Evolutionary conservation across 2,329 filamentous ascomycete species (phyloP), one percentile per base, ranked within the genome.

Genomic region (Verticillium tricorpus): DNA sequence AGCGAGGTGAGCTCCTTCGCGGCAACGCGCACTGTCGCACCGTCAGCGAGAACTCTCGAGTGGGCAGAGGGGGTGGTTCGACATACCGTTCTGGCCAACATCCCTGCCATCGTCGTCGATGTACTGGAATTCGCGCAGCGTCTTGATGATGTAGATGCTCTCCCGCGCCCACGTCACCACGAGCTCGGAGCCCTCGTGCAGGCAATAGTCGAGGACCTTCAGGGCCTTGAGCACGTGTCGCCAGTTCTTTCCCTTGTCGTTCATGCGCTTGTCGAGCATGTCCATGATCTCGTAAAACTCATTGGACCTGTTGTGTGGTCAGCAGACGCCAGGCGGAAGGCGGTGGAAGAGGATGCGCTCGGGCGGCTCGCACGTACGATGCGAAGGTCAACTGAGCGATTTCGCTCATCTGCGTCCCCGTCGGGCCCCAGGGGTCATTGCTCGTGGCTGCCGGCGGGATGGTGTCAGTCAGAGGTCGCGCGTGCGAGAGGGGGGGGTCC

Each of bases 271-370:
- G 79, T 99, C 95, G 68, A 99, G 83, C 92, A 99, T 99, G 76
- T 99, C 95, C 89, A 99, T 97, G 71, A 99, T 97, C 75, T 99
- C 94, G 80, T 97, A 97, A 80, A 99, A 99, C 76, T 98, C 95
- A 77, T 90, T 94, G 39, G 93, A 93, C 73, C 94, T 96, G 67
- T 52, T 34, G 15, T 37, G 22, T 39, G 54, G 19, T 61, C 37
- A 58, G 60, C 56, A 62, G 54, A 22, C 11, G 19, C 50, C 9
- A 34, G 40, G 19, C 7, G 19, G 14, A 9, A 9, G 17, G 52
- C 6, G 28, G 37, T 34, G 11, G 14, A 35, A 19, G n/a, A 28
- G 28, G 32, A 19, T 11, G 39, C 40, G 28, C 15, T n/a, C 7
- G 11, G 19, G 14, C 34, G 19, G 28, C 3, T 25, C 15, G 28